Percentiles rank a stretch among this genome's conserved stretches.
Conservation (phyloP, 2,329 filamentous ascomycete genomes). For the Arachnomyces sp. region DNA sequence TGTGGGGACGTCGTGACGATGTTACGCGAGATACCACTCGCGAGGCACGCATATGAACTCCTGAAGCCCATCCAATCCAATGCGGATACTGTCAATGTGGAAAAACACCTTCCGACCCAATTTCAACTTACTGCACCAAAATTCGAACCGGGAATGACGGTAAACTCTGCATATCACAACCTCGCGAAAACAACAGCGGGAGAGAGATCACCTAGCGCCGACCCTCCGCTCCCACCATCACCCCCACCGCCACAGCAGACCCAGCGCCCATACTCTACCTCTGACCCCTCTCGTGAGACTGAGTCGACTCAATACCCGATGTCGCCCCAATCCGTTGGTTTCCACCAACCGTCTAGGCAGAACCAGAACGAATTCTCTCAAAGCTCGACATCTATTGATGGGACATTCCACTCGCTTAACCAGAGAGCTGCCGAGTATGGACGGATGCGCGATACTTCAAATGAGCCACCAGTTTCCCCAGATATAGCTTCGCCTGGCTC, state of each 20-base stretch:
- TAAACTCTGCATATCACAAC: constrained; percentile 1
- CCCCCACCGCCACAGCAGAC: too few species aligned
- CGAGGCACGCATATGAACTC: constrained; percentile 29
- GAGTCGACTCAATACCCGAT: constrained; percentile 3
- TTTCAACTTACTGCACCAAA: constrained; percentile 29
- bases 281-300: background rate
- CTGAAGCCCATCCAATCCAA: constrained; percentile 30
- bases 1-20: constrained; percentile 28
- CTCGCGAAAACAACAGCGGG: constrained; percentile 1
- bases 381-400: constrained; percentile 7
- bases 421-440: constrained; percentile 1
- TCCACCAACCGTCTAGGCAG: constrained; percentile 3
- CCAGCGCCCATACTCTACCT: background rate
- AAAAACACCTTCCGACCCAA: constrained; percentile 29
- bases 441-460: background rate
- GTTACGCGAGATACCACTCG: constrained; percentile 30
- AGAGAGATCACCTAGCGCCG: background rate
- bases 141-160: constrained; percentile 10
- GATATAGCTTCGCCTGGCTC: constrained; percentile 2
- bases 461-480: background rate
- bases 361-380: constrained; percentile 4
- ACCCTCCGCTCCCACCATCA: background rate
- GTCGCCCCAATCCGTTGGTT: constrained; percentile 9
- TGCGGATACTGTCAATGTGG: constrained; percentile 31
- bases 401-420: constrained; percentile 3